These are phyloP conservation scores for Perkinsus marinus DNA, from an alignment of 169 alveolate species.

Conservation along the genomic window DNA sequence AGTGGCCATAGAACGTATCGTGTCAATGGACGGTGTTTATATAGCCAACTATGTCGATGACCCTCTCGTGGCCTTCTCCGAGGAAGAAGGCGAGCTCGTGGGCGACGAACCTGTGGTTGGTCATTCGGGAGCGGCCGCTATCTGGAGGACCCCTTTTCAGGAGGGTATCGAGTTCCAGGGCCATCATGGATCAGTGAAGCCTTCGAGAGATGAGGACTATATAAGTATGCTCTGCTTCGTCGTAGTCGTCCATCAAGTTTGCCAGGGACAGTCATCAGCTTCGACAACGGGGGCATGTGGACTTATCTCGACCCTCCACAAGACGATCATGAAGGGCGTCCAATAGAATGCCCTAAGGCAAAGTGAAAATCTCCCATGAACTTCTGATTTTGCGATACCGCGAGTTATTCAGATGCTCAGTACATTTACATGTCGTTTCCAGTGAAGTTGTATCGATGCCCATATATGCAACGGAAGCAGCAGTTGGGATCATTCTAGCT, in stretches of 20 bases:
- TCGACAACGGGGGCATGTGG: slow-evolving; percentile 89
- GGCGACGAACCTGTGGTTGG: slow-evolving; percentile 33
- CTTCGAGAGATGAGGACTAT: slow-evolving; percentile 39
- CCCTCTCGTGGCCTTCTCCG: slow-evolving; percentile 21
- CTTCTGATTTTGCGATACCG: too few species aligned
- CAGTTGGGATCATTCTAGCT: slow-evolving; percentile 82
- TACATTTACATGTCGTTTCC: slow-evolving; percentile 76
- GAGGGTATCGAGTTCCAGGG: slow-evolving; percentile 1
- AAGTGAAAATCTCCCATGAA: too few species aligned
- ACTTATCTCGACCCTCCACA: slow-evolving; percentile 77
- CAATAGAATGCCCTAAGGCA: neutral
- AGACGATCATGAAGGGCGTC: slow-evolving; percentile 64
- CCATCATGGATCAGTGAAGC: slow-evolving; percentile 15
- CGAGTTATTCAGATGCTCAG: slow-evolving; percentile 63
- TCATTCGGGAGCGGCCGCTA: slow-evolving; percentile 31
- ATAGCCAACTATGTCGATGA: slow-evolving; percentile 77
- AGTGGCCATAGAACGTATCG: slow-evolving; percentile 79
- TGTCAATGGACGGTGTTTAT: slow-evolving; percentile 82
- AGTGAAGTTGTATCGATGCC: slow-evolving; percentile 68
- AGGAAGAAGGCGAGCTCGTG: slow-evolving; percentile 17
- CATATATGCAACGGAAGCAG: slow-evolving; percentile 76
- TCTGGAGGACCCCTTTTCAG: neutral
- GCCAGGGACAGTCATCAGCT: slow-evolving; percentile 69
- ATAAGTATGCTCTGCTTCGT: slow-evolving; percentile 14
- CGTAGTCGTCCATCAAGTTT: slow-evolving; percentile 42